Evolutionary conservation across 1,139 yeast genomes (phyloP).

Genomic region (Magnusiomyces ingens): DNA sequence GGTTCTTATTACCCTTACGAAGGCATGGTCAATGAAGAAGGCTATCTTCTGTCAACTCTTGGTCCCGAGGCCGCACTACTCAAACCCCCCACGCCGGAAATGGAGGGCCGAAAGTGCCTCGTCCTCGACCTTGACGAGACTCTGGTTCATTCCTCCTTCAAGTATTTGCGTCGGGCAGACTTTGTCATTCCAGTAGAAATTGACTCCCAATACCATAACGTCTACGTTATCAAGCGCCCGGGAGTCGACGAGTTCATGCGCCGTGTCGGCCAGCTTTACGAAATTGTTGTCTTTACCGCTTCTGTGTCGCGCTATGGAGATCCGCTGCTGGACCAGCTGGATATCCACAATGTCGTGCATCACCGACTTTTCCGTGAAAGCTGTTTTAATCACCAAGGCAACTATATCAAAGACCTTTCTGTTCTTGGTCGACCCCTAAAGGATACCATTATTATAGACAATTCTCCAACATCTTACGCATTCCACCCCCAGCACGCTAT

Average conservation of each 20-base stretch:
- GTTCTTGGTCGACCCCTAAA: constrained; percentile 88
- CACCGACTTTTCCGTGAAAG: constrained; percentile 90
- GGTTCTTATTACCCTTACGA: neutral
- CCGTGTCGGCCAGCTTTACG: constrained; percentile 78
- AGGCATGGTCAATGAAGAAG: constrained; percentile 9
- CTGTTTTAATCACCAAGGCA: constrained; percentile 77
- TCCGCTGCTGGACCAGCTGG: constrained; percentile 85
- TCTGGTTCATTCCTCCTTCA: constrained; percentile 90
- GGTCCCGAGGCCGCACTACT: constrained; percentile 42
- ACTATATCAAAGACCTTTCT: constrained; percentile 85
- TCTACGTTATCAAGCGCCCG: constrained; percentile 92
- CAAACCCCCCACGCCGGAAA: constrained; percentile 42
- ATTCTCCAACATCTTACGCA: constrained; percentile 93
- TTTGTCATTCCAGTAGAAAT: constrained; percentile 91
- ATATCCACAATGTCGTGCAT: constrained; percentile 64
- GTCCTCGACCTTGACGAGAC: constrained; percentile 94
- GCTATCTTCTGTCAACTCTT: constrained; percentile 8
- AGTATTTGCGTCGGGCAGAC: constrained; percentile 85
- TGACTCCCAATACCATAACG: constrained; percentile 86
- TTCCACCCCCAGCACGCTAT: constrained; percentile 98
- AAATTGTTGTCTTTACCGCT: constrained; percentile 95
- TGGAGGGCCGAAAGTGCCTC: constrained; percentile 67
- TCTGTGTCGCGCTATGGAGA: constrained; percentile 93
- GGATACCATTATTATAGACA: constrained; percentile 85
- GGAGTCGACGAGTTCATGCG: constrained; percentile 92